Evolutionary conservation across 345 rosid genomes (phyloP).

Genomic region (Eutrema heterophyllum): DNA sequence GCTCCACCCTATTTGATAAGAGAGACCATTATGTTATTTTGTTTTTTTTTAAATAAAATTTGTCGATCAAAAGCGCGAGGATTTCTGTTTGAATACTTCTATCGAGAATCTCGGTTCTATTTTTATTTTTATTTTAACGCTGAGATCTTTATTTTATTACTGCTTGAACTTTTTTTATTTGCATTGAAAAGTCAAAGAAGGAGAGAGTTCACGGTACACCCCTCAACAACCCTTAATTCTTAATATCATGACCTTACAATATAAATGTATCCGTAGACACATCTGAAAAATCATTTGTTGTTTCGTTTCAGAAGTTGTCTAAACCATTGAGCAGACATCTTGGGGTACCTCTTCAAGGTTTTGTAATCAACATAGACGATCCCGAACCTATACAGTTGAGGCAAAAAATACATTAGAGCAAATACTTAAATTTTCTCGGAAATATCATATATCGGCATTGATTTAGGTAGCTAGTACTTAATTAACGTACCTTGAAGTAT

Average conservation of each 20-base stretch:
- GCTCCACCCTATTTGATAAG: no score
- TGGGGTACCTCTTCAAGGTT: conserved; percentile 75
- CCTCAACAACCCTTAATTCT: neutral
- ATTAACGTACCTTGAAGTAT: conserved; percentile 57
- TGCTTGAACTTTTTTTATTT: neutral
- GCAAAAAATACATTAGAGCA: neutral
- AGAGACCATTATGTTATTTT: no score
- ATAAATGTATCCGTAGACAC: neutral
- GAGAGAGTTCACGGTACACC: neutral
- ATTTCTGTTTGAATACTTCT: no score
- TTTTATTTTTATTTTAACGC: no score
- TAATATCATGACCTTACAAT: neutral
- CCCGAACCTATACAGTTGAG: conserved; percentile 44
- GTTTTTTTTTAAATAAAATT: no score
- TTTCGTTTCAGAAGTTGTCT: conserved; percentile 46
- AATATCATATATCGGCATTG: neutral
- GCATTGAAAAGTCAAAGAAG: neutral
- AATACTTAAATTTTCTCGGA: neutral
- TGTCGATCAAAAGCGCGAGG: no score
- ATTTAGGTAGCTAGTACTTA: neutral
- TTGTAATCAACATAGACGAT: conserved; percentile 77
- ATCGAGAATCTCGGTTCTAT: no score
- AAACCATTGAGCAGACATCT: conserved; percentile 96
- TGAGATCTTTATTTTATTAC: no score
- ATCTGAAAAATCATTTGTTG: conserved; percentile 15